Conservation (phyloP, 208 protist species). For the Leishmania turanica region DNA sequence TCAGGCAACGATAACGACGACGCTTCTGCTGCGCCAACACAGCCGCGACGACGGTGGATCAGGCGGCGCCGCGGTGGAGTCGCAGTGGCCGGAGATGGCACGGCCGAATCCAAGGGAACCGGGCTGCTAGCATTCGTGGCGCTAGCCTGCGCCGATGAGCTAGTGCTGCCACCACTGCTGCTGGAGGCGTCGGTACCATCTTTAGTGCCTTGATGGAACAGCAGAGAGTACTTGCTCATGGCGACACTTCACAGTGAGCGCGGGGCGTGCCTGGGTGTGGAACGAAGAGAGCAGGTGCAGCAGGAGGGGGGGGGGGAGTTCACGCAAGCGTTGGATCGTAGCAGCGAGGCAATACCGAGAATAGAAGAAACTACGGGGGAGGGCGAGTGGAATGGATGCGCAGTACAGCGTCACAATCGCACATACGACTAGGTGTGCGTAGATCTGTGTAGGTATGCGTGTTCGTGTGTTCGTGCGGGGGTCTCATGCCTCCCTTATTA, state of each 20-base stretch:
- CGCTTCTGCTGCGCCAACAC: neutral
- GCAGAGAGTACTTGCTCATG: constrained; percentile 57
- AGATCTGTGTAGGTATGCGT: neutral
- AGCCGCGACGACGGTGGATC: constrained; percentile 17
- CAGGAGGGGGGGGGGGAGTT: neutral
- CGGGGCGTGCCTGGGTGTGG: neutral
- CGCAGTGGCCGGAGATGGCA: neutral
- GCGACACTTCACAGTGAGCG: neutral
- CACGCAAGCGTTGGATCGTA: neutral
- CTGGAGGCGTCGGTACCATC: neutral
- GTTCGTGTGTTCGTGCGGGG: neutral
- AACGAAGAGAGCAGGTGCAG: neutral
- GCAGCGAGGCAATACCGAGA: neutral
- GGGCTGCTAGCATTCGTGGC: neutral
- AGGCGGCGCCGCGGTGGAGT: constrained; percentile 1
- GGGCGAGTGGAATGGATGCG: neutral
- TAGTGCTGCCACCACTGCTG: neutral
- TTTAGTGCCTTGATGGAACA: constrained; percentile 28
- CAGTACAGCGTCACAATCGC: neutral
- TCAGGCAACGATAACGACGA: neutral
- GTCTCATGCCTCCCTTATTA: neutral
- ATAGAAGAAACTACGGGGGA: neutral
- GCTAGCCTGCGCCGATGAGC: neutral
- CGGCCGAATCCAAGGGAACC: neutral
- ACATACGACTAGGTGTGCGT: no score